phyloP scores from a whole-genome alignment of 305 asterid species.

The Rubia occidens region DNA sequence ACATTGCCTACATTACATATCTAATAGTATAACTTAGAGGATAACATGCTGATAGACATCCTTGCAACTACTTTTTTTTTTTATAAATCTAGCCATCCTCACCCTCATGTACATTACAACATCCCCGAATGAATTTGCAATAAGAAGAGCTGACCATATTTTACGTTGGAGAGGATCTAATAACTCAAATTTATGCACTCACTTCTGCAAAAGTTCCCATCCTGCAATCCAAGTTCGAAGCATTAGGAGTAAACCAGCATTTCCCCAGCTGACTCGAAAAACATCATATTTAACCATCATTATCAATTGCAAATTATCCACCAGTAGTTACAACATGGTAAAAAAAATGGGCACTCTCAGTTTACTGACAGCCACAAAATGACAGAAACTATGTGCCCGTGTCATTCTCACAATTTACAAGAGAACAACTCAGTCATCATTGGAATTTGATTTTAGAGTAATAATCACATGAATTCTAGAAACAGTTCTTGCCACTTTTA shows the following conservation, averaged over 20 bases:
- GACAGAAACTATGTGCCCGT: background rate
- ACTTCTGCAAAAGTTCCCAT: background rate
- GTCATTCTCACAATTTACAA: background rate
- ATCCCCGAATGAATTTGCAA: background rate
- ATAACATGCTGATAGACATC: too few relatives aligned
- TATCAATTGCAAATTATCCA: too few relatives aligned
- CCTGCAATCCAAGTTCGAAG: slow-evolving; percentile 8
- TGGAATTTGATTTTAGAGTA: background rate
- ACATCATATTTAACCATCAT: too few relatives aligned
- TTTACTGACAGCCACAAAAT: background rate
- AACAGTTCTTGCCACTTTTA: background rate
- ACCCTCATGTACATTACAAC: slow-evolving; percentile 5
- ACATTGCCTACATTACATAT: too few relatives aligned
- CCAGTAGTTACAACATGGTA: too few relatives aligned
- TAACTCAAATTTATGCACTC: background rate
- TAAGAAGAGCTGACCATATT: slow-evolving; percentile 2
- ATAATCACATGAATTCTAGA: background rate
- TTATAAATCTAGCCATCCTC: background rate
- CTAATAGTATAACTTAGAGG: too few relatives aligned
- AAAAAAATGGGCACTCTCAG: background rate
- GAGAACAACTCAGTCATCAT: background rate
- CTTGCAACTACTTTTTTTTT: too few relatives aligned
- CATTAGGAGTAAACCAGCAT: slow-evolving; percentile 7
- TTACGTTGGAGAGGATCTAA: background rate
- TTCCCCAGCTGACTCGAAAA: background rate